A percentile compares a stretch with the other conserved stretches of the same genome.
phyloP scores from a whole-genome alignment of 1,284 basidiomycete genomes.

The Ganoderma lingzhi region DNA sequence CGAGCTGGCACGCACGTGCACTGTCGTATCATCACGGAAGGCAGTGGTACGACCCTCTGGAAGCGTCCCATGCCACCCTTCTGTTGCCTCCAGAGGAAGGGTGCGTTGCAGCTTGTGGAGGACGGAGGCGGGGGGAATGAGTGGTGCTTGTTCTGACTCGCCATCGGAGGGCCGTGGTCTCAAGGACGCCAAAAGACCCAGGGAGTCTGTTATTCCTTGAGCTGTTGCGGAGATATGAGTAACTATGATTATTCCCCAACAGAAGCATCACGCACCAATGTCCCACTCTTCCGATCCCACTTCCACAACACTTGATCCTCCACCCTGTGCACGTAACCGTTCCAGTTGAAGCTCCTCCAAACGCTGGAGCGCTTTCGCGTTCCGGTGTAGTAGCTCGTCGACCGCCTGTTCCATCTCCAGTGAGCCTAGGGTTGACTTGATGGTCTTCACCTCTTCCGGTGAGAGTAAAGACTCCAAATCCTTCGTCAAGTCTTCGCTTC shows the following conservation, averaged over 20 bases:
- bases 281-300: conserved; percentile 82
- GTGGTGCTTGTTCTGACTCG: conserved; percentile 43
- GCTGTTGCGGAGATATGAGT: conserved; percentile 50
- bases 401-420: conserved; percentile 73
- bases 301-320: conserved; percentile 55
- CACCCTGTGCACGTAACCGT: conserved; percentile 57
- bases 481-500: conserved; percentile 36
- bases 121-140: conserved; percentile 66
- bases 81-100: conserved; percentile 62
- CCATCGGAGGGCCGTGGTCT: conserved; percentile 65
- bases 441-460: conserved; percentile 56
- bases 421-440: conserved; percentile 64
- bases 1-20: conserved; percentile 63
- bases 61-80: conserved; percentile 80
- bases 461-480: conserved; percentile 62
- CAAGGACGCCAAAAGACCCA: conserved; percentile 71
- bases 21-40: conserved; percentile 75
- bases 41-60: conserved; percentile 64
- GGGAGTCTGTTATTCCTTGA: conserved; percentile 73
- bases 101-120: conserved; percentile 75
- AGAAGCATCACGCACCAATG: conserved; percentile 57
- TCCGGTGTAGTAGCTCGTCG: conserved; percentile 70
- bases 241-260: neutral
- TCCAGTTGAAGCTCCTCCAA: conserved; percentile 69
- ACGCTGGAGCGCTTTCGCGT: conserved; percentile 64